Percentiles rank a stretch among this genome's conserved stretches.
Conservation (phyloP, 2,329 filamentous ascomycete species). For the Talaromyces atroroseus region DNA sequence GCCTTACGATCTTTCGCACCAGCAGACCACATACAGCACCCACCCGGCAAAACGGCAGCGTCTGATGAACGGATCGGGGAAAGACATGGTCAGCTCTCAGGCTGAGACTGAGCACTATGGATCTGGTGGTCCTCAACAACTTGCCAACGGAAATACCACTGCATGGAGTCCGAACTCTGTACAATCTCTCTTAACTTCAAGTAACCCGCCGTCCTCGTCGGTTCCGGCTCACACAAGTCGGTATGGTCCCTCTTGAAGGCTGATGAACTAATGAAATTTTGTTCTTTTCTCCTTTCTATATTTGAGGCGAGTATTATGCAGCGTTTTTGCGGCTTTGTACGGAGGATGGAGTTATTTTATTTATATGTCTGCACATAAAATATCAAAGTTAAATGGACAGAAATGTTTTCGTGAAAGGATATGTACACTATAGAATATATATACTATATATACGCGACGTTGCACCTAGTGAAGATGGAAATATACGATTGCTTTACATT, state of each 20-base stretch:
- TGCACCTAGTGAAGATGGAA: no score
- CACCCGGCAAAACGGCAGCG: conserved; percentile 31
- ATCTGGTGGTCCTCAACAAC: background rate
- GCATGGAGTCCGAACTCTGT: conserved; percentile 14
- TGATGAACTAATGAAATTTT: conserved; percentile 2
- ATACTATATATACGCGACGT: no score
- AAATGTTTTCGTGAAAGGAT: background rate
- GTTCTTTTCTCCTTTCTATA: background rate
- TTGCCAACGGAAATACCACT: conserved; percentile 7
- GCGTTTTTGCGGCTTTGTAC: background rate
- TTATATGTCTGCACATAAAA: background rate
- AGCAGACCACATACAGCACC: background rate
- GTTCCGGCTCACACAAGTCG: conserved; percentile 8
- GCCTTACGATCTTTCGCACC: conserved; percentile 4
- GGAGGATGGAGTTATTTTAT: background rate
- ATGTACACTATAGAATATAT: background rate
- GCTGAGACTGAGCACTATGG: conserved; percentile 8
- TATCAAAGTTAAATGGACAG: background rate
- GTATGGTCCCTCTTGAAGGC: conserved; percentile 6
- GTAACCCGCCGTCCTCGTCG: conserved; percentile 8
- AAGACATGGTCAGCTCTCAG: background rate
- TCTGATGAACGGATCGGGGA: conserved; percentile 28
- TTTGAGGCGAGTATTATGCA: background rate
- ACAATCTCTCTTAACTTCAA: conserved; percentile 11
- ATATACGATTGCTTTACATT: no score